These are phyloP conservation scores for Malus asiatica DNA, from an alignment of 306 rosid species.

Conservation along the genomic window DNA sequence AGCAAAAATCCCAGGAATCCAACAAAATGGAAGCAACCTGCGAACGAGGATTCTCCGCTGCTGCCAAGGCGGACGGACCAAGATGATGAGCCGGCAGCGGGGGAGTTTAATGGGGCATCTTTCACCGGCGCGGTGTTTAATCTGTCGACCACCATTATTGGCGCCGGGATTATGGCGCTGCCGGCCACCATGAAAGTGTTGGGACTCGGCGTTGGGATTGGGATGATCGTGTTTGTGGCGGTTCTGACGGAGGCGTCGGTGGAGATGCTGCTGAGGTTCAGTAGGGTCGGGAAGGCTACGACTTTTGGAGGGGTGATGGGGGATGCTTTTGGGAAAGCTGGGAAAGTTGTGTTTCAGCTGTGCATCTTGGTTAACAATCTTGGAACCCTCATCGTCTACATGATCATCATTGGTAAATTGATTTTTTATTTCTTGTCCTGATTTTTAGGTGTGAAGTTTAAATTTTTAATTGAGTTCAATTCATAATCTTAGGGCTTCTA, in stretches of 20 bases:
- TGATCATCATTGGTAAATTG: conserved; percentile 50
- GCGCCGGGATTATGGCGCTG: conserved; percentile 73
- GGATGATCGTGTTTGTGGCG: conserved; percentile 39
- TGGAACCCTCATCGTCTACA: conserved; percentile 61
- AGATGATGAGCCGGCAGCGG: not conserved
- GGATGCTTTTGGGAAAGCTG: conserved; percentile 45
- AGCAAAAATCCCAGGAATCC: not conserved
- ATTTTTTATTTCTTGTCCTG: not conserved
- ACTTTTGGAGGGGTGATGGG: conserved; percentile 44
- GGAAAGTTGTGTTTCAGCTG: conserved; percentile 37
- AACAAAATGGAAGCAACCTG: conserved; percentile 5
- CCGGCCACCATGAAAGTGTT: conserved; percentile 71
- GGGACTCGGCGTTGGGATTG: conserved; percentile 41
- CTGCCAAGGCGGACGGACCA: not conserved
- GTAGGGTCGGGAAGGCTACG: conserved; percentile 31
- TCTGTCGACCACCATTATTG: conserved; percentile 59
- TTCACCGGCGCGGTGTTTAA: conserved; percentile 49
- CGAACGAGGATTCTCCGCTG: conserved; percentile 19
- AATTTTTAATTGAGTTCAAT: not conserved
- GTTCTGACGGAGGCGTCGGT: conserved; percentile 40
- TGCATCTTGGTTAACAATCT: conserved; percentile 49
- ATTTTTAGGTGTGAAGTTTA: not conserved
- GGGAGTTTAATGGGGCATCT: conserved; percentile 29
- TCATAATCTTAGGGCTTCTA: not conserved
- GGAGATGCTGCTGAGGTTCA: conserved; percentile 52